Percentiles rank a stretch among this genome's conserved stretches.
Evolutionary conservation across 257 asterid genomes (phyloP).

Genomic region (Agastache rugosa): DNA sequence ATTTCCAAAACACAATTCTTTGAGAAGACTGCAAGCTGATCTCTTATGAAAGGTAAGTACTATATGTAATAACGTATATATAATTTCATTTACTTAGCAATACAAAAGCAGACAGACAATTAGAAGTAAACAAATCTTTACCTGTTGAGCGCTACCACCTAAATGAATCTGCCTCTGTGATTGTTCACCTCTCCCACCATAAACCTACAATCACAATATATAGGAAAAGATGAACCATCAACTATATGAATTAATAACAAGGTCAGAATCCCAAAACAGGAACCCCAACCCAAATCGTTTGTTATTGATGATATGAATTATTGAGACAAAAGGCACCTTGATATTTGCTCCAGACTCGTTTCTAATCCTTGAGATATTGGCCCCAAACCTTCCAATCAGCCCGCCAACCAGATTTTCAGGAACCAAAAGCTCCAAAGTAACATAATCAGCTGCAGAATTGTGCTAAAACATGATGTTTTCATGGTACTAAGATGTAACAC

Average conservation of each 20-base stretch:
- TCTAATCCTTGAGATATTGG: conserved; percentile 94
- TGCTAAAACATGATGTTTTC: conserved; percentile 52
- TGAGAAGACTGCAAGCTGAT: conserved; percentile 11
- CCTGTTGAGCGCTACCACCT: conserved; percentile 91
- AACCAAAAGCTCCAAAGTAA: conserved; percentile 75
- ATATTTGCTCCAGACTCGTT: conserved; percentile 89
- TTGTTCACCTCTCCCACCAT: conserved; percentile 91
- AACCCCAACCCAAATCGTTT: neutral
- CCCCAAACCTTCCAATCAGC: conserved; percentile 94
- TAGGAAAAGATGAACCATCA: neutral
- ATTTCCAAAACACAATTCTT: neutral
- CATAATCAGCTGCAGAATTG: conserved; percentile 82
- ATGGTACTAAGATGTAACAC: conserved; percentile 43
- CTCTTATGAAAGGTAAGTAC: conserved; percentile 5
- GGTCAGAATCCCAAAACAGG: conserved; percentile 16
- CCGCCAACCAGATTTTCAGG: conserved; percentile 97
- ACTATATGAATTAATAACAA: neutral
- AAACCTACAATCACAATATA: conserved; percentile 56
- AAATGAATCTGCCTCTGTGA: conserved; percentile 90
- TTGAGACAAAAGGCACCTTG: conserved; percentile 53
- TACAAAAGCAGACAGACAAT: neutral
- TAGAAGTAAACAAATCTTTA: conserved; percentile 19
- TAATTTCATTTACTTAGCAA: neutral
- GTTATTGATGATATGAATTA: conserved; percentile 8
- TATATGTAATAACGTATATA: neutral